A percentile compares a stretch with the other conserved stretches of the same genome.
phyloP scores from a whole-genome alignment of 1,284 basidiomycete species.

The Ustanciosporium gigantosporum region DNA sequence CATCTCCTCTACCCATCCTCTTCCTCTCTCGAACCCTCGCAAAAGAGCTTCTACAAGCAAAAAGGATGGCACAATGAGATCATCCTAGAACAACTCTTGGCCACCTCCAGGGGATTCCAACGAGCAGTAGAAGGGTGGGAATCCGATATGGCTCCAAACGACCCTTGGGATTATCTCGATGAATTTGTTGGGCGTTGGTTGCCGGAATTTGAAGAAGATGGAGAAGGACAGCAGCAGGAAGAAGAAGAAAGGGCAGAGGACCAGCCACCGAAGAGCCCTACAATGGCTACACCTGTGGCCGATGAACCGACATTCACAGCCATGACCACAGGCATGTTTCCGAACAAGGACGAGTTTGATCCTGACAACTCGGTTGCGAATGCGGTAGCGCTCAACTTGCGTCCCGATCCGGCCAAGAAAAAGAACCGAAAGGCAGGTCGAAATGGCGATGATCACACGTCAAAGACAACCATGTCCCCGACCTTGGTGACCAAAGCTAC shows the following conservation, averaged over 20 bases:
- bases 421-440: slow-evolving; percentile 7
- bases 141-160: slow-evolving; percentile 12
- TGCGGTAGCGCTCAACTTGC: slow-evolving; percentile 37
- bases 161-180: slow-evolving; percentile 54
- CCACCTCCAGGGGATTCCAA: slow-evolving; percentile 11
- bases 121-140: slow-evolving; percentile 24
- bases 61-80: slow-evolving; percentile 36
- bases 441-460: slow-evolving; percentile 19
- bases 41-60: slow-evolving; percentile 26
- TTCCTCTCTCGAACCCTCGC: slow-evolving; percentile 8
- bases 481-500: slow-evolving; percentile 55
- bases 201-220: no score
- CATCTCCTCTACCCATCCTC: slow-evolving; percentile 41
- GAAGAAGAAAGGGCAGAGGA: no score
- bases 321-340: slow-evolving; percentile 30
- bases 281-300: not conserved
- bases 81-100: slow-evolving; percentile 51
- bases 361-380: slow-evolving; percentile 41
- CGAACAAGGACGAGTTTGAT: slow-evolving; percentile 29
- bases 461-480: slow-evolving; percentile 32
- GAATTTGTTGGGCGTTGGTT: slow-evolving; percentile 41
- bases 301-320: slow-evolving; percentile 1
- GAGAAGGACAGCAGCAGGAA: not conserved
- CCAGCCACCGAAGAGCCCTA: not conserved
- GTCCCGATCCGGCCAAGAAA: slow-evolving; percentile 31